Base-by-base conservation (phyloP, 352 stramenopile species). In the Phytopythium cucurbitacearum region DNA sequence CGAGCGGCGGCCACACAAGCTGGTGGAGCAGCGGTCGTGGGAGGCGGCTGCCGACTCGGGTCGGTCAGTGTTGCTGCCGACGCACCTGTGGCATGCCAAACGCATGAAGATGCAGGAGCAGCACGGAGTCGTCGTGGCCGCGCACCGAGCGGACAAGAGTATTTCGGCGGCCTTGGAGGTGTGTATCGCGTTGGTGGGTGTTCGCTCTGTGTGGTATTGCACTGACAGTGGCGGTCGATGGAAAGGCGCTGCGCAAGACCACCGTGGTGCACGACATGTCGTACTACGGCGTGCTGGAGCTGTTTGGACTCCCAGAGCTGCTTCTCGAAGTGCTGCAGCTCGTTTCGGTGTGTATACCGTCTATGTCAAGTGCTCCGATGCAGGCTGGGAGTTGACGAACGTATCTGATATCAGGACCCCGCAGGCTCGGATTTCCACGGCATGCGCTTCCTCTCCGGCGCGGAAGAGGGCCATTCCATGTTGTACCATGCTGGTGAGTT, bases 11-110 rank as follows among this genome's bases (percentile, higher is more conserved):
- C 71, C 71, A 33, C 76, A 85, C 45, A 56, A 71, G 51, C 53
- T 93, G 53, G 40, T 80, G 36, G 21, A 51, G 4, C 49, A 64
- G 8, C 69, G 65, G 40, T 67, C 75, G 33, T 81, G 70, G 73
- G 40, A n/a, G 11, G 8, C 36, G 5, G 48, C 33, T 5, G 13
- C 12, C 2, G 48, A 37, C 11, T 16, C 35, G 0, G 46, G 44
- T 2, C 53, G 56, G 32, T 37, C 63, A 11, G 69, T 69, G 41
- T 86, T 77, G 80, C 59, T 93, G 42, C 12, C 78, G 5, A 86
- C 80, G 7, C 82, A 93, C 58, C 15, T 76, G 54, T 93, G 80
- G 78, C 82, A 93, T 59, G 67, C 75, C 60, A 93, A 91, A 44
- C 76, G 82, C 15, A 91, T 93, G 80, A 50, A 52, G 4, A 90